These are phyloP conservation scores for Saccharomyces hybrid DNA, from an alignment of 1,139 yeast genomes.

Conservation along the genomic window DNA sequence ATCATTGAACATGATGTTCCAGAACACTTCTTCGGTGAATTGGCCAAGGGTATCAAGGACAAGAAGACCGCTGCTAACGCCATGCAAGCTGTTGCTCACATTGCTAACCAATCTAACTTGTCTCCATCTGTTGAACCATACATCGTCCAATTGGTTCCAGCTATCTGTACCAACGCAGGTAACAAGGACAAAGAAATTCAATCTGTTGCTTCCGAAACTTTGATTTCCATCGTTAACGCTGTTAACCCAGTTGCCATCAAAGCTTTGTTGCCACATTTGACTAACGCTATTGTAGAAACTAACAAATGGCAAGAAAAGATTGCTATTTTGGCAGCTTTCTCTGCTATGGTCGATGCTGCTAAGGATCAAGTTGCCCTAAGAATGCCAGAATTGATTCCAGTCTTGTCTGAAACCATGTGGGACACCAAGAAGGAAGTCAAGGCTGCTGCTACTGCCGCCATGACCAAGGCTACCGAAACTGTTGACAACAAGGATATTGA, in stretches of 20 bases:
- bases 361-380: slow-evolving; percentile 94
- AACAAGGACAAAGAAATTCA: slow-evolving; percentile 78
- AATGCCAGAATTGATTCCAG: slow-evolving; percentile 99
- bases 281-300: slow-evolving; percentile 60
- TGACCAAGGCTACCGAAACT: slow-evolving; percentile 94
- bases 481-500: slow-evolving; percentile 99
- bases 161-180: slow-evolving; percentile 74
- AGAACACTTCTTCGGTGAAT: slow-evolving; percentile 70
- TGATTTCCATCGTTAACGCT: slow-evolving; percentile 68
- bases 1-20: slow-evolving; percentile 99
- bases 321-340: slow-evolving; percentile 75
- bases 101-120: slow-evolving; percentile 72
- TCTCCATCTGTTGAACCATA: slow-evolving; percentile 93
- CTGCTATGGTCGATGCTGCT: slow-evolving; percentile 88
- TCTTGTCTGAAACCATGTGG: slow-evolving; percentile 99
- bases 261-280: slow-evolving; percentile 76
- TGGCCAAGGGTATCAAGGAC: slow-evolving; percentile 67
- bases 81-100: slow-evolving; percentile 75
- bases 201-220: slow-evolving; percentile 64
- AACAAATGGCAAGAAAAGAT: slow-evolving; percentile 98
- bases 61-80: slow-evolving; percentile 79
- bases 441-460: slow-evolving; percentile 91
- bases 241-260: slow-evolving; percentile 91
- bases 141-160: slow-evolving; percentile 67
- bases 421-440: slow-evolving; percentile 98